Evolutionary conservation across 148 eudicot species (phyloP), one percentile per base, ranked within the genome.

Genomic region (Camellia japonica): DNA sequence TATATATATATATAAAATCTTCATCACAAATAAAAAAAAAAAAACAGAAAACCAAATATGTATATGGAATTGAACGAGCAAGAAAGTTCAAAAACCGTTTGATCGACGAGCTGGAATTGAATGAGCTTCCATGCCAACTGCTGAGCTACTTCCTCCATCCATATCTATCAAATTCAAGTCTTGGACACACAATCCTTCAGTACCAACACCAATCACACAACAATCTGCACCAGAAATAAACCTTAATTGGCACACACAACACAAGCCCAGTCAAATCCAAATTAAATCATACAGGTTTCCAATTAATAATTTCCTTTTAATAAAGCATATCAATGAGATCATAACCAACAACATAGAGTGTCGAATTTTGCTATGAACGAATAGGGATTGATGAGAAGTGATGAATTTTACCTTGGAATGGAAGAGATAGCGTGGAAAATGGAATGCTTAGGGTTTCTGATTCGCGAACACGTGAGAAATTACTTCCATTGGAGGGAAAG

Each of bases 101-200:
- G 72, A 65, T 65, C 23, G 71, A 46, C 12, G 59, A 74, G 43
- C 46, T 1, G 59, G 66, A 67, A 65, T 11, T 55, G 78, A 63
- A 46, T 62, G 73, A 43, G 30, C 58, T 63, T 66, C 52, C 12
- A 66, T 8, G n/a, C 67, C 74, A 52, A 5, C 76, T 7, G 77
- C 68, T 60, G 82, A 79, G 71, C 61, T 47, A 79, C 77, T 79
- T 23, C 82, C 75, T 44, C 74, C 74, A 56, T 67, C 79, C 47
- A 11, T 61, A 44, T 81, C 83, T 79, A 81, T 75, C 44, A 43
- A 19, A 62, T 23, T 61, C n/a, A 62, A 61, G 44, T 46, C 10
- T 11, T 18, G 6, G 4, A 69, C 15, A 7, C 52, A 54, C 5
- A 74, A 74, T 18, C 78, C 51, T 43, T 42, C 67, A 8, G 64